Conservation (phyloP, 139 green algal genomes). For the Chlorella sp. region DNA sequence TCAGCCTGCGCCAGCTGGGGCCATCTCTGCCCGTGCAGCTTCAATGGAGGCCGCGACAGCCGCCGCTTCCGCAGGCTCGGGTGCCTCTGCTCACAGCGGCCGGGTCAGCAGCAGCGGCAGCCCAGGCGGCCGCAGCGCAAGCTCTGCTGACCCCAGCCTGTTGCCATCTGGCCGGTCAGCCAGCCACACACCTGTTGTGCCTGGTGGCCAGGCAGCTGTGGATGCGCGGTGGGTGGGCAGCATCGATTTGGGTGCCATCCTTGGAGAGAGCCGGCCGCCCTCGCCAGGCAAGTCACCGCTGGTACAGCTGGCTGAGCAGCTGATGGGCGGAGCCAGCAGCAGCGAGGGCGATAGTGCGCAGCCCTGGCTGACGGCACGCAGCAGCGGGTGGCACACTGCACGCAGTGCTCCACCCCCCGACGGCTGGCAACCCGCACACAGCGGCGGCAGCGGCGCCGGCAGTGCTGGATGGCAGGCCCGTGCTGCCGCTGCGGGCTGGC, state of each 20-base stretch:
- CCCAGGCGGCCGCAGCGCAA: no score
- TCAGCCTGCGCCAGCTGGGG: neutral
- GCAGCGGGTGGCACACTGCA: neutral
- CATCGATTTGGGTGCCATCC: slow-evolving; percentile 11
- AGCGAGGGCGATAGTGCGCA: neutral
- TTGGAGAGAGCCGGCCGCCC: slow-evolving; percentile 2
- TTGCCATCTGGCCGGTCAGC: no score
- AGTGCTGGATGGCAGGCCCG: neutral
- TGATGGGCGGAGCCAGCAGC: neutral
- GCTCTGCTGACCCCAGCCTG: neutral
- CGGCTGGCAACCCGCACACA: neutral
- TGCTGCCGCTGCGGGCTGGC: neutral
- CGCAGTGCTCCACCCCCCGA: neutral
- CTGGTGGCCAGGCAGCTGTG: neutral
- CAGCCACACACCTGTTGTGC: neutral
- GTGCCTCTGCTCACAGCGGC: no score
- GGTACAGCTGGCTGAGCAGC: no score
- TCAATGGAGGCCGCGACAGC: no score
- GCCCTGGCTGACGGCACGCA: neutral
- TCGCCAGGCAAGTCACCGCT: slow-evolving; percentile 1
- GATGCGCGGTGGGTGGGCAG: neutral
- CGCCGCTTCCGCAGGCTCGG: no score
- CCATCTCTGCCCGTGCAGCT: neutral
- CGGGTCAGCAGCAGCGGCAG: neutral
- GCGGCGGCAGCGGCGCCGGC: neutral